Base-by-base conservation (phyloP, 106 monocot genomes). In the Chionographis japonica region DNA sequence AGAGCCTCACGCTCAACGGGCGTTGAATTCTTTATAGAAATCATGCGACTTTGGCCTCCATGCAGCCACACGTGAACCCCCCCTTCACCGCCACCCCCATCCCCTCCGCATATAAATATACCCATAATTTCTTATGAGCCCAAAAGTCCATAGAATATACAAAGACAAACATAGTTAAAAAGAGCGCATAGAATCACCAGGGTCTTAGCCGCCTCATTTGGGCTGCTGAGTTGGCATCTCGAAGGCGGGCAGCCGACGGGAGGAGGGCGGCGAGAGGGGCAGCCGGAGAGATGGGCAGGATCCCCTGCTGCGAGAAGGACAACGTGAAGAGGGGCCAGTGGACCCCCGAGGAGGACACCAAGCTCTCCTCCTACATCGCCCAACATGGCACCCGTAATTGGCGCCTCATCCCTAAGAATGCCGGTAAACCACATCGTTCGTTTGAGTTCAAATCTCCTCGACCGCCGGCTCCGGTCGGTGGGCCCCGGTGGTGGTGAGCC, bases 301-400 rank as follows among this genome's bases (percentile, higher is more conserved):
- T 92, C 37, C 92, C 97, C 0, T 97, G 97, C 72, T 97, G 97
- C 37, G 97, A 97, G 80, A 97, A 87, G 86, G 97, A 92, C 58
- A 92, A 67, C 59, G 97, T 92, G 19, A 97, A 92, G 75, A 80
- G 87, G 41, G 97, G 97, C 4, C 97, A 97, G 83, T 97, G 97
- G 92, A 97, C 97, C 4, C 92, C 86, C 8, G 97, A 97, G 54
- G 97, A 97, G 52, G 97, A 97, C 70, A 97, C 78, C 83, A 89
- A 92, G 80, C 97, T 97, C 59, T 81, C 92, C 57, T 85, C 92
- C 37, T 97, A 97, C 76, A 97, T 97, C 46, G 83, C 97, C 6
- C 97, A 87, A 56, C 85, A 97, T 52, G 97, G 97, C 65, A 89
- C 92, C 49, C 86, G 91, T 12, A 97, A 97, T 50, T 97, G 97